Evolutionary conservation across 805 yeast species (phyloP), one percentile per base, ranked within the genome.

Genomic region (Alloascoidea hylecoeti): DNA sequence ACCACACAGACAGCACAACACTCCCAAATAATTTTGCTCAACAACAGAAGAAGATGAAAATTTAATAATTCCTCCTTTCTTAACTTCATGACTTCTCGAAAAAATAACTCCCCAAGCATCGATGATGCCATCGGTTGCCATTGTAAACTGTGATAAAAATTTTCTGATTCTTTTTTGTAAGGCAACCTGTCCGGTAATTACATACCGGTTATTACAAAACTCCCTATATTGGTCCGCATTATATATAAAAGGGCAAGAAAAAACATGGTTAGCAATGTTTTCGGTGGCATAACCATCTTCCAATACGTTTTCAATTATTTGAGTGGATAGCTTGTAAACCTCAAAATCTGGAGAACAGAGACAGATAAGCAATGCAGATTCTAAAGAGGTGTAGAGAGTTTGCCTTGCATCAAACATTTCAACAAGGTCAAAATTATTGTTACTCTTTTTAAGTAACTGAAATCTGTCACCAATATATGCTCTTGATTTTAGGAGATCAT

Each of bases 101-200:
- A 66, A 75, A 41, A 76, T 67, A 27, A 59, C 43, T 2, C 49
- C 46, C 72, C 71, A 69, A 4, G 60, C 60, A 13, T 52, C 56
- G 2, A 64, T 42, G 18, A 68, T 49, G 2, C 70, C 63, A 6
- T 43, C 37, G 2, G 57, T 51, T 5, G 64, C 57, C 3, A 39
- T 44, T 14, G 46, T 42, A 9, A 56, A 46, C 5, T 45, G 44
- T 34, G 52, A 44, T 36, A 60, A 47, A 33, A 49, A 44, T 42
- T 52, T 68, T 49, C 81, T 64, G 38, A 80, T 56, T 41, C 74
- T 69, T 50, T 80, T 79, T 49, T 81, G 86, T 27, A 80, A 63
- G 0, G 94, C 86, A 18, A 79, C 75, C 15, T 76, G 66, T 18
- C 92, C 88, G 1, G 83, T 74, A 33, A 78, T 70, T 1, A 76